phyloP scores from a whole-genome alignment of 2,329 filamentous ascomycete genomes.

The Bipolaris zeicola region DNA sequence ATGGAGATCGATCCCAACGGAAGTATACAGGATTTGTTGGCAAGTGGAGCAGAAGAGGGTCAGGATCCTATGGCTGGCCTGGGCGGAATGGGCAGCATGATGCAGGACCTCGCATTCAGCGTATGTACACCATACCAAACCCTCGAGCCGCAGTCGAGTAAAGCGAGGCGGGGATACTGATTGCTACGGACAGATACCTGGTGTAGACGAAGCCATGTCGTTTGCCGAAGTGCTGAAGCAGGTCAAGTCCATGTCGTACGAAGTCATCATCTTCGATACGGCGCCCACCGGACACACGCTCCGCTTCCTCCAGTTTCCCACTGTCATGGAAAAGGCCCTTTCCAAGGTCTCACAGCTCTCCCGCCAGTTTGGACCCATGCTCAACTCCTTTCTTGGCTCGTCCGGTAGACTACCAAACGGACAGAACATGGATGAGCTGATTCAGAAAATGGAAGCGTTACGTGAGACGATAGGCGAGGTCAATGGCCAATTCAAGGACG shows the following conservation, averaged over 20 bases:
- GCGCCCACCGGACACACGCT: conserved; percentile 97
- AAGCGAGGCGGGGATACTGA: conserved; percentile 1
- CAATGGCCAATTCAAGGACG: conserved; percentile 97
- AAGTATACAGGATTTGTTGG: conserved; percentile 92
- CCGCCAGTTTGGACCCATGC: conserved; percentile 90
- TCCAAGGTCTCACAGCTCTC: conserved; percentile 95
- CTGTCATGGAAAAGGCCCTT: conserved; percentile 97
- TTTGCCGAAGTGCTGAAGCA: conserved; percentile 99
- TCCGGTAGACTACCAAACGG: conserved; percentile 82
- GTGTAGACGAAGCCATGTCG: conserved; percentile 99
- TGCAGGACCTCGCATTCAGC: conserved; percentile 97
- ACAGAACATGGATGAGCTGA: conserved; percentile 89
- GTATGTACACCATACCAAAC: conserved; percentile 59
- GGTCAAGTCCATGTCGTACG: conserved; percentile 98
- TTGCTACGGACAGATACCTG: conserved; percentile 72
- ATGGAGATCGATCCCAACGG: conserved; percentile 99
- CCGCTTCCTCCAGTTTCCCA: conserved; percentile 97
- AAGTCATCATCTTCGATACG: conserved; percentile 98
- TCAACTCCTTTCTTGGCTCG: conserved; percentile 88
- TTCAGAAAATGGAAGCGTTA: conserved; percentile 91
- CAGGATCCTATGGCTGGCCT: conserved; percentile 73
- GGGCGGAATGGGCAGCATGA: conserved; percentile 84
- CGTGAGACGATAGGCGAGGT: conserved; percentile 94
- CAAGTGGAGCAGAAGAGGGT: conserved; percentile 73
- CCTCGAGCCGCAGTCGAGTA: not conserved